A percentile compares a stretch with the other conserved stretches of the same genome.
These are phyloP conservation scores for Durio zibethinus DNA, from an alignment of 345 rosid species.

Conservation along the genomic window DNA sequence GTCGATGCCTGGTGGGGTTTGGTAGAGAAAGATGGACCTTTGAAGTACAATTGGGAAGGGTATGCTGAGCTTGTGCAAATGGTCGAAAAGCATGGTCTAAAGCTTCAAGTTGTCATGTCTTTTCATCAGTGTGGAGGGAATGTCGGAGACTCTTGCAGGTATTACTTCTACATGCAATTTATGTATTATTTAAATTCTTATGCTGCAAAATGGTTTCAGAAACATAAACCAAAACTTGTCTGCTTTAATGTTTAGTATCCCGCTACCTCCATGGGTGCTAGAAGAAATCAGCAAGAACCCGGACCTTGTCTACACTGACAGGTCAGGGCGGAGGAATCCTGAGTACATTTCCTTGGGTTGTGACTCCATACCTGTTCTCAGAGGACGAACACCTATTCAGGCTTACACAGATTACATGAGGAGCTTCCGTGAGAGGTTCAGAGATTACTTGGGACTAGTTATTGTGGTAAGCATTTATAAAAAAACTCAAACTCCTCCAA, in stretches of 20 bases:
- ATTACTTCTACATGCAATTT: too few species aligned
- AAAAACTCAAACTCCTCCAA: too few species aligned
- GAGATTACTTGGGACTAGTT: constrained; percentile 60
- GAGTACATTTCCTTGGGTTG: constrained; percentile 94
- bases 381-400: constrained; percentile 93
- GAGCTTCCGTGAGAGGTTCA: constrained; percentile 81
- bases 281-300: constrained; percentile 88
- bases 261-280: constrained; percentile 94
- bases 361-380: constrained; percentile 67
- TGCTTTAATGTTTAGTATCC: constrained; percentile 53
- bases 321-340: constrained; percentile 83
- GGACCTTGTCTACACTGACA: constrained; percentile 90
- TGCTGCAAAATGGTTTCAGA: background rate
- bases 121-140: constrained; percentile 99
- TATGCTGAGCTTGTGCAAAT: constrained; percentile 81
- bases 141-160: constrained; percentile 99
- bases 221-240: background rate
- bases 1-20: constrained; percentile 99
- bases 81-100: constrained; percentile 82
- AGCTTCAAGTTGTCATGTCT: constrained; percentile 93
- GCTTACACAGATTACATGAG: constrained; percentile 89
- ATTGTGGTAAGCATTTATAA: constrained; percentile 57
- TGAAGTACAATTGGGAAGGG: constrained; percentile 92
- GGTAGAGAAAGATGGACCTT: constrained; percentile 95
- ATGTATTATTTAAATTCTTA: too few species aligned